These are phyloP conservation scores for Pelargonium hybrid DNA, from an alignment of 441 rosid genomes.

Conservation along the genomic window DNA sequence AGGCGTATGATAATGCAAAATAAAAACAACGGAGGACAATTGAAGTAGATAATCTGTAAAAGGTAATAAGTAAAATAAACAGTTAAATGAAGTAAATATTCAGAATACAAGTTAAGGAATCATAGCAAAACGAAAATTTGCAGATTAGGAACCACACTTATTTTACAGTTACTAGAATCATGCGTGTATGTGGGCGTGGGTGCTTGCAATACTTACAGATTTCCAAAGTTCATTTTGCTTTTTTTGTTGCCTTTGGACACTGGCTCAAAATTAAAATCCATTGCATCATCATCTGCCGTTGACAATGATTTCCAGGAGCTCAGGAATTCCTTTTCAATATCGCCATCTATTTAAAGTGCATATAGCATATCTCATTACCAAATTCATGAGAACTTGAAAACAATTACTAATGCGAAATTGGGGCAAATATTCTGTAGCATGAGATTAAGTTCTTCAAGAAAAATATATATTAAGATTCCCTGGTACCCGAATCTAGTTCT, in stretches of 20 bases:
- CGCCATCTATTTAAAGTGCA: constrained; percentile 44
- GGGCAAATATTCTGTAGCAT: constrained; percentile 6
- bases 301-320: constrained; percentile 75
- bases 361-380: constrained; percentile 8
- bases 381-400: constrained; percentile 6
- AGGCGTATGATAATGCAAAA: not conserved
- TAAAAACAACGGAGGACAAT: not conserved
- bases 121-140: not conserved
- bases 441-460: constrained; percentile 2
- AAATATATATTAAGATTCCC: not conserved
- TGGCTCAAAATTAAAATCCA: constrained; percentile 59
- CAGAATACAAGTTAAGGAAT: not conserved
- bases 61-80: not conserved
- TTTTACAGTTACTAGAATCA: not conserved
- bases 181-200: not conserved
- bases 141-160: not conserved
- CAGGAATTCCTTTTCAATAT: constrained; percentile 60
- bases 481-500: not conserved
- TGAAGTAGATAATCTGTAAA: not conserved
- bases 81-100: not conserved
- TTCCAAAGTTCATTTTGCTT: constrained; percentile 40
- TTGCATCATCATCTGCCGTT: constrained; percentile 39
- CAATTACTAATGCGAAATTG: not conserved
- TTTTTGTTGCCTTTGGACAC: constrained; percentile 45
- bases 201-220: constrained; percentile 43